phyloP scores from a whole-genome alignment of 495 filamentous ascomycete genomes.

The Cercophora newfieldiana region DNA sequence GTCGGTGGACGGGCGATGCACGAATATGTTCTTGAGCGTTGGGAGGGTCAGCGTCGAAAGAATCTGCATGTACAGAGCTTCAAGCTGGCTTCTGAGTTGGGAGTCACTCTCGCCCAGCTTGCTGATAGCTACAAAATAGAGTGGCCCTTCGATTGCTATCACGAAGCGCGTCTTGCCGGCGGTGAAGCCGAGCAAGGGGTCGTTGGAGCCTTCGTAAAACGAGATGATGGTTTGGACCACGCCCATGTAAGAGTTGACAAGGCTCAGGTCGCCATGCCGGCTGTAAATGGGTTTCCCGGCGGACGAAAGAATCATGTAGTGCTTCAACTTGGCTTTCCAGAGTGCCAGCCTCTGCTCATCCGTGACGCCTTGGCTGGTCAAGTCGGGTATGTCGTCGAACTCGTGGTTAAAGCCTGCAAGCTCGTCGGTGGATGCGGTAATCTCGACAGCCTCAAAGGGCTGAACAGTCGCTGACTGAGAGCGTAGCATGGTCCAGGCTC shows the following conservation, averaged over 20 bases:
- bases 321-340: constrained; percentile 90
- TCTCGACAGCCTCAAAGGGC: constrained; percentile 52
- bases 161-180: constrained; percentile 84
- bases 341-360: constrained; percentile 64
- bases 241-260: constrained; percentile 93
- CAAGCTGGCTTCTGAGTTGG: constrained; percentile 84
- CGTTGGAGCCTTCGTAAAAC: constrained; percentile 80
- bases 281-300: constrained; percentile 99
- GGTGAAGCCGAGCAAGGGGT: constrained; percentile 76
- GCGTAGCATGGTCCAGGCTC: constrained; percentile 60
- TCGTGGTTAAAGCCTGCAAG: constrained; percentile 70
- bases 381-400: constrained; percentile 73
- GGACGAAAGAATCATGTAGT: constrained; percentile 93
- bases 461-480: constrained; percentile 58
- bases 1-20: constrained; percentile 86
- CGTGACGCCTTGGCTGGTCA: constrained; percentile 56
- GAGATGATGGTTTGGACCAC: constrained; percentile 97
- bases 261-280: constrained; percentile 82
- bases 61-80: constrained; percentile 97
- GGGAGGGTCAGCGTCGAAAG: constrained; percentile 91
- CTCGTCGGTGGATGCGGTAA: constrained; percentile 49
- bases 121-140: constrained; percentile 93
- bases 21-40: constrained; percentile 84
- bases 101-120: constrained; percentile 84
- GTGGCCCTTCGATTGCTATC: constrained; percentile 74